Percentiles rank a stretch among this genome's conserved stretches.
Conservation (phyloP, 805 yeast species). For the Barnettozyma pratensis region DNA sequence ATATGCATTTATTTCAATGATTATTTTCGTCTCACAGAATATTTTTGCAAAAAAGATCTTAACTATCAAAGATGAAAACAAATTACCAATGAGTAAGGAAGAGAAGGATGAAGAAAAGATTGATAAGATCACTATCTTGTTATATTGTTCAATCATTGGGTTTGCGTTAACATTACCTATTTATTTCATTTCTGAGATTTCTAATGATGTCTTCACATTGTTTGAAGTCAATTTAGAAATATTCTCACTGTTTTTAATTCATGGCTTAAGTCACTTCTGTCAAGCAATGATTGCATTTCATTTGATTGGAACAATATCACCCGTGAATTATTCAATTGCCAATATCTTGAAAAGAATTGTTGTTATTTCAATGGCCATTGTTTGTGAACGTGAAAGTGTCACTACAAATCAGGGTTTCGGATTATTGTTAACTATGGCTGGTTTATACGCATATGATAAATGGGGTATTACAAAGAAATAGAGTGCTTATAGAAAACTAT, state of each 20-base stretch:
- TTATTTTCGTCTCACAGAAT: slow-evolving; percentile 71
- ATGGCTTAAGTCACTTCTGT: slow-evolving; percentile 64
- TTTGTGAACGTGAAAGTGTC: slow-evolving; percentile 49
- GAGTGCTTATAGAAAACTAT: neutral
- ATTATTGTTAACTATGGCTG: slow-evolving; percentile 48
- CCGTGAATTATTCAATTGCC: slow-evolving; percentile 76
- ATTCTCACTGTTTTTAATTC: slow-evolving; percentile 41
- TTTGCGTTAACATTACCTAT: slow-evolving; percentile 61
- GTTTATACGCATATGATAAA: slow-evolving; percentile 66
- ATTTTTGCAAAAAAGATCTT: slow-evolving; percentile 73
- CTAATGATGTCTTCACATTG: slow-evolving; percentile 25
- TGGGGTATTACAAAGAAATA: slow-evolving; percentile 43
- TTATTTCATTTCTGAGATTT: slow-evolving; percentile 52
- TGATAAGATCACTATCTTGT: slow-evolving; percentile 67
- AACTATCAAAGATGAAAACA: slow-evolving; percentile 37
- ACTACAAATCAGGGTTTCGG: slow-evolving; percentile 48
- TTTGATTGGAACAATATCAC: slow-evolving; percentile 63
- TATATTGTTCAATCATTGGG: slow-evolving; percentile 68
- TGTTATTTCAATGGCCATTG: slow-evolving; percentile 59
- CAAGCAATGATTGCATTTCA: slow-evolving; percentile 76
- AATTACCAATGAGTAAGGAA: slow-evolving; percentile 15
- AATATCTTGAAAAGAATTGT: slow-evolving; percentile 71
- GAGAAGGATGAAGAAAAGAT: slow-evolving; percentile 35
- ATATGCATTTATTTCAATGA: slow-evolving; percentile 37
- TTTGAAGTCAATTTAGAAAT: slow-evolving; percentile 26